Conservation (phyloP, 139 green algal species). For the Medakamo hakoo region DNA sequence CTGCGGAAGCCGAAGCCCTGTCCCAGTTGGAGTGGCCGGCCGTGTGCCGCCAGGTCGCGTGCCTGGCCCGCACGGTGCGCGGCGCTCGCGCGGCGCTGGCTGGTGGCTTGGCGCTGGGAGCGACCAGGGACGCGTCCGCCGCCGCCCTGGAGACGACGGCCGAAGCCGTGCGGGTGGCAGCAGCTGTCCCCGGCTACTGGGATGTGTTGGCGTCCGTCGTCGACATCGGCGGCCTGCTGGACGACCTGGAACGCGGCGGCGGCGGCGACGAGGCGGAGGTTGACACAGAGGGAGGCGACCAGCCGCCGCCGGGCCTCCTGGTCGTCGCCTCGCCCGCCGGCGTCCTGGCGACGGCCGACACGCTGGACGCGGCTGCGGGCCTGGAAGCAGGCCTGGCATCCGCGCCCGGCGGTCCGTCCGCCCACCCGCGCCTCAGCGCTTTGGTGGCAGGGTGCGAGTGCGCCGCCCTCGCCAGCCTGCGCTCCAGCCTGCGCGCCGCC, state of each 20-base stretch:
- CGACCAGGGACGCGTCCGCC: constrained; percentile 29
- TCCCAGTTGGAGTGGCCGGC: constrained; percentile 46
- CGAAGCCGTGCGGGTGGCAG: constrained; percentile 35
- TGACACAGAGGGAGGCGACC: no score
- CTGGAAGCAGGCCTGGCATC: background rate
- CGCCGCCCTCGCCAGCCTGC: background rate
- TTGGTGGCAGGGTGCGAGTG: no score
- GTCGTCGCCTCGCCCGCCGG: background rate
- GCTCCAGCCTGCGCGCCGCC: background rate
- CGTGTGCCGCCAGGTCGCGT: constrained; percentile 55
- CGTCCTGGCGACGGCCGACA: background rate
- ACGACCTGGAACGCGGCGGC: no score
- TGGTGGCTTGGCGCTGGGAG: constrained; percentile 24
- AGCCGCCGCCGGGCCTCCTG: constrained; percentile 6
- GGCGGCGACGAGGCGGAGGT: no score
- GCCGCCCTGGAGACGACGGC: constrained; percentile 49
- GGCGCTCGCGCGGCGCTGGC: constrained; percentile 25
- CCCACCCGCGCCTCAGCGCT: background rate
- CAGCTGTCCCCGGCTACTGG: no score
- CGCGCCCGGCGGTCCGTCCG: background rate
- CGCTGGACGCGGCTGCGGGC: background rate
- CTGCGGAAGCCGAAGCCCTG: constrained; percentile 30
- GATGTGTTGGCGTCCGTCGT: background rate
- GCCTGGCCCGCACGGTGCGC: constrained; percentile 46
- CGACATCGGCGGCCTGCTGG: background rate